phyloP scores from a whole-genome alignment of 1,284 basidiomycete species.

The Lentinula novae-zelandiae region DNA sequence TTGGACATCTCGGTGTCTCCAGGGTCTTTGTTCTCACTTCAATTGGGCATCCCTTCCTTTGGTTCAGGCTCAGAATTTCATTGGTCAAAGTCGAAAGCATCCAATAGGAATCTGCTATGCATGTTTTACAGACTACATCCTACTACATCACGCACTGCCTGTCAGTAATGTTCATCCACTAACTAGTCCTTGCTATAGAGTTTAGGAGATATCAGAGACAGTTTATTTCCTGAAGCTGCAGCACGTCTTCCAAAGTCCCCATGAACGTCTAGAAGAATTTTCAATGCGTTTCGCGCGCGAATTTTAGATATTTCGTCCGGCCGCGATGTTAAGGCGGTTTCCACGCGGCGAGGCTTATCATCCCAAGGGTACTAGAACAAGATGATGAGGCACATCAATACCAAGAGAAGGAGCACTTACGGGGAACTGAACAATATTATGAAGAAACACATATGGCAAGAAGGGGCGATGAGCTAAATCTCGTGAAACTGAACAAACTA shows the following conservation, averaged over 20 bases:
- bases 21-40: constrained; percentile 21
- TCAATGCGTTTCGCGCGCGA: constrained; percentile 91
- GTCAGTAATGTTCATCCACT: constrained; percentile 5
- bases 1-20: constrained; percentile 38
- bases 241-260: constrained; percentile 73
- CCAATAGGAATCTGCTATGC: not conserved
- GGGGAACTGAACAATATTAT: constrained; percentile 43
- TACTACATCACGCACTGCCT: constrained; percentile 5
- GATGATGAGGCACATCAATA: constrained; percentile 8
- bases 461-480: constrained; percentile 16
- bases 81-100: constrained; percentile 2
- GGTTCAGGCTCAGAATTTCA: constrained; percentile 11
- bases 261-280: constrained; percentile 81
- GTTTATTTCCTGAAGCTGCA: constrained; percentile 30
- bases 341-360: constrained; percentile 56
- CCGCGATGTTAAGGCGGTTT: constrained; percentile 67
- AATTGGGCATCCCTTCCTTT: constrained; percentile 22
- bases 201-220: constrained; percentile 33
- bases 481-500: not conserved
- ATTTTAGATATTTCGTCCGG: constrained; percentile 84
- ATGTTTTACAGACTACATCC: not conserved
- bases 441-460: not conserved
- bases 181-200: constrained; percentile 15
- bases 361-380: constrained; percentile 71
- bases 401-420: constrained; percentile 43